Evolutionary conservation across 2,329 filamentous ascomycete genomes (phyloP).

Genomic region (Alternaria infectoria): DNA sequence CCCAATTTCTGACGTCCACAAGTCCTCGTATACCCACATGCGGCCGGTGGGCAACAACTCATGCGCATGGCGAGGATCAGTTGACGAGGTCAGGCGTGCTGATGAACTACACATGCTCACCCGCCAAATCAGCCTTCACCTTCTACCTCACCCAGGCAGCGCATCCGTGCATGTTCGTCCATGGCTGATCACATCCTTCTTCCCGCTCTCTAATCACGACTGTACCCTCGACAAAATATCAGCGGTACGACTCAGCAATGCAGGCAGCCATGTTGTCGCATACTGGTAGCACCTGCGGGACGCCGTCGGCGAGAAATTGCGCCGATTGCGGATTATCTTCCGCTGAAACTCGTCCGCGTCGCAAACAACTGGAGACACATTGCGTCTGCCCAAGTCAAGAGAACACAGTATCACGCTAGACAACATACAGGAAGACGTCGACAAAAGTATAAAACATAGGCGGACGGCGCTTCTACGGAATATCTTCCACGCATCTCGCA

Average conservation of each 20-base stretch:
- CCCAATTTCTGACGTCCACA: not conserved
- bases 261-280: not conserved
- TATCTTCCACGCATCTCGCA: not conserved
- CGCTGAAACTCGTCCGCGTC: conserved; percentile 35
- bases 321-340: conserved; percentile 13
- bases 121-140: not conserved
- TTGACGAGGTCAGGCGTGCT: not conserved
- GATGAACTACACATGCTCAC: not conserved
- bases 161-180: not conserved
- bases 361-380: not conserved
- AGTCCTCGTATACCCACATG: not conserved
- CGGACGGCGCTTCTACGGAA: not conserved
- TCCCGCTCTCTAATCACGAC: not conserved
- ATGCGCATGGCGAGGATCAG: not conserved
- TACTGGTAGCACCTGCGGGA: not conserved
- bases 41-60: not conserved
- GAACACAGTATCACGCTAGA: not conserved
- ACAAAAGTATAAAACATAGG: not conserved
- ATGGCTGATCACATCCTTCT: not conserved
- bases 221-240: not conserved
- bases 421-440: not conserved
- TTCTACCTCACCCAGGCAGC: not conserved
- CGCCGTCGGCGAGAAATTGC: conserved; percentile 18
- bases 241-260: not conserved
- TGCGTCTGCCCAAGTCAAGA: not conserved